Evolutionary conservation across 1,139 yeast genomes (phyloP).

Genomic region (Komagataea norvegica): DNA sequence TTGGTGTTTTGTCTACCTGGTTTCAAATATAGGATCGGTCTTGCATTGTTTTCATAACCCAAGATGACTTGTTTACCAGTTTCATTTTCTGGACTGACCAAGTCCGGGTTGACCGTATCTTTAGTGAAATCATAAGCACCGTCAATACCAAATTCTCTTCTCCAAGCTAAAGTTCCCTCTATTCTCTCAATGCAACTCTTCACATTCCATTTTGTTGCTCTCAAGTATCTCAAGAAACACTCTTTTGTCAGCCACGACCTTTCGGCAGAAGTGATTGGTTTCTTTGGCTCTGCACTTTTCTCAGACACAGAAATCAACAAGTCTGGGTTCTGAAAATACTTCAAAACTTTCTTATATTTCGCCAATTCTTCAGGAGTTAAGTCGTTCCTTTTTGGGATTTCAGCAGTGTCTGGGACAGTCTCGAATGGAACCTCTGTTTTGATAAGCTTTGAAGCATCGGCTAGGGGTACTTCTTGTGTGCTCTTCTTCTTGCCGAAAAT

Average conservation of each 20-base stretch:
- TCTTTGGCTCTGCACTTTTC: conserved; percentile 23
- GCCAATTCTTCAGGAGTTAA: conserved; percentile 50
- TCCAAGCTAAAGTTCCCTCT: conserved; percentile 77
- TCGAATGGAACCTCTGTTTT: conserved; percentile 45
- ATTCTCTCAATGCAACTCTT: conserved; percentile 69
- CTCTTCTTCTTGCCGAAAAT: conserved; percentile 23
- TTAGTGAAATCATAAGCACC: conserved; percentile 27
- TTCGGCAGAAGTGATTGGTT: conserved; percentile 53
- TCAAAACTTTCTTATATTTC: conserved; percentile 55
- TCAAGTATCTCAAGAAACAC: conserved; percentile 76
- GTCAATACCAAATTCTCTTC: conserved; percentile 85
- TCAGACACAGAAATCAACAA: conserved; percentile 39
- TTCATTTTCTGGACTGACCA: conserved; percentile 65
- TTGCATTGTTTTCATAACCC: conserved; percentile 81
- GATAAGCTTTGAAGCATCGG: conserved; percentile 25
- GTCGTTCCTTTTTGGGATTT: conserved; percentile 45
- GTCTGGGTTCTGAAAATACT: conserved; percentile 50
- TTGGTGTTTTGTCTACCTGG: conserved; percentile 94
- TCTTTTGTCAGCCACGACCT: conserved; percentile 89
- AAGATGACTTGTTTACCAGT: conserved; percentile 87
- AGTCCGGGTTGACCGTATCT: conserved; percentile 52
- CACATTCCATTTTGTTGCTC: conserved; percentile 88
- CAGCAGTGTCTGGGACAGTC: conserved; percentile 42
- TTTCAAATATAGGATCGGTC: conserved; percentile 86
- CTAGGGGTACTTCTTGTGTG: conserved; percentile 11